Percentiles rank a stretch among this genome's conserved stretches.
phyloP scores from a whole-genome alignment of 805 yeast genomes.

The Citeromyces matritensis region DNA sequence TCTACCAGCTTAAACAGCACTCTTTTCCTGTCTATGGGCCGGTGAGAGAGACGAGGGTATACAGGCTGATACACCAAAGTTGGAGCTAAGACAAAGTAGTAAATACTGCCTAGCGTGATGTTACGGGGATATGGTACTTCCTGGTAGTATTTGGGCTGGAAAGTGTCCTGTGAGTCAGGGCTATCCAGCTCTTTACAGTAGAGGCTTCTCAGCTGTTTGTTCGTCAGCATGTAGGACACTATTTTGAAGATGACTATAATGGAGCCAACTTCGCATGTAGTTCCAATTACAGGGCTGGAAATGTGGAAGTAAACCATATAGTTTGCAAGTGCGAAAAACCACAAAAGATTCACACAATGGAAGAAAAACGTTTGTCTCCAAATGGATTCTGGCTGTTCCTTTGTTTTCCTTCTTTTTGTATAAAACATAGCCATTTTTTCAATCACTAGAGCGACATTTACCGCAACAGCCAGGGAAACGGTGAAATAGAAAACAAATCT shows the following conservation, averaged over 20 bases:
- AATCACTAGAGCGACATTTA: not conserved
- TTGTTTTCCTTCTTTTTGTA: too few species aligned
- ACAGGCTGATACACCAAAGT: conserved; percentile 32
- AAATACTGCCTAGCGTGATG: conserved; percentile 16
- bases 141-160: conserved; percentile 16
- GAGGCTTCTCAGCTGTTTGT: conserved; percentile 24
- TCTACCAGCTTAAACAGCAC: conserved; percentile 19
- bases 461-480: not conserved
- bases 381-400: not conserved
- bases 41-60: conserved; percentile 19
- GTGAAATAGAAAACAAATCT: not conserved
- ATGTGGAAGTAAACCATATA: conserved; percentile 16
- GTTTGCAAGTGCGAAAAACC: conserved; percentile 13
- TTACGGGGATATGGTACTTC: conserved; percentile 21
- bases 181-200: conserved; percentile 6
- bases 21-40: conserved; percentile 14
- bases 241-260: conserved; percentile 23
- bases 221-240: conserved; percentile 24
- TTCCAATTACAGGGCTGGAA: conserved; percentile 25
- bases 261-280: conserved; percentile 22
- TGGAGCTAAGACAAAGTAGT: conserved; percentile 27
- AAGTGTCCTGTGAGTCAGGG: conserved; percentile 1
- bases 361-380: conserved; percentile 5
- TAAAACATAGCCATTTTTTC: too few species aligned
- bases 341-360: conserved; percentile 15